A percentile compares a stretch with the other conserved stretches of the same genome.
Evolutionary conservation across 73 alveolate species (phyloP).

Genomic region (Paramecium caudatum): DNA sequence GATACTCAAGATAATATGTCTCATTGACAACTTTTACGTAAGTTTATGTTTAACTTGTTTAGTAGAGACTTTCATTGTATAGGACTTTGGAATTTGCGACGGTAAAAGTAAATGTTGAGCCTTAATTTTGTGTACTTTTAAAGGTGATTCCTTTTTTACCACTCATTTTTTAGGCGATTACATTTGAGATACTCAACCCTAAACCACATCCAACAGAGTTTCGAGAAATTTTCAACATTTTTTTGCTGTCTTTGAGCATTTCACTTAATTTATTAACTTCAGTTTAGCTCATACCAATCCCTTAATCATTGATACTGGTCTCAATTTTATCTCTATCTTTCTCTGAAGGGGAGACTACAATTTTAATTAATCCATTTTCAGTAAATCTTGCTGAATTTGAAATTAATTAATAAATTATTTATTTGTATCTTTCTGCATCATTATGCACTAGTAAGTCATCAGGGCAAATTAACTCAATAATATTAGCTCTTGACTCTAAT

Average conservation of each 20-base stretch:
- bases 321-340: background rate
- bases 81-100: background rate
- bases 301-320: slow-evolving; percentile 6
- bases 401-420: slow-evolving; percentile 33
- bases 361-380: background rate
- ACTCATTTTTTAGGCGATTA: slow-evolving; percentile 22
- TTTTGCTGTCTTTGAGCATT: slow-evolving; percentile 26
- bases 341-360: background rate
- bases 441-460: background rate
- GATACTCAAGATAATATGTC: background rate
- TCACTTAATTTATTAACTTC: slow-evolving; percentile 31
- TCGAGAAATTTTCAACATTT: background rate
- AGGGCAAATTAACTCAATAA: background rate
- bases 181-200: slow-evolving; percentile 59
- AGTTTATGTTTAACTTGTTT: slow-evolving; percentile 32
- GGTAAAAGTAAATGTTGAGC: background rate
- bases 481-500: background rate
- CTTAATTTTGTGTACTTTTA: background rate
- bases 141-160: slow-evolving; percentile 56
- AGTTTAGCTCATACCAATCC: slow-evolving; percentile 29
- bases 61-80: slow-evolving; percentile 46
- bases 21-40: slow-evolving; percentile 34
- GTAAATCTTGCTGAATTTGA: slow-evolving; percentile 61
- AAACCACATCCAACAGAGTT: slow-evolving; percentile 66
- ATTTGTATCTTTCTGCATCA: slow-evolving; percentile 46